Percentiles rank a stretch among this genome's conserved stretches.
phyloP scores from a whole-genome alignment of 495 filamentous ascomycete genomes.

The Hyphodiscus hymeniophilus region DNA sequence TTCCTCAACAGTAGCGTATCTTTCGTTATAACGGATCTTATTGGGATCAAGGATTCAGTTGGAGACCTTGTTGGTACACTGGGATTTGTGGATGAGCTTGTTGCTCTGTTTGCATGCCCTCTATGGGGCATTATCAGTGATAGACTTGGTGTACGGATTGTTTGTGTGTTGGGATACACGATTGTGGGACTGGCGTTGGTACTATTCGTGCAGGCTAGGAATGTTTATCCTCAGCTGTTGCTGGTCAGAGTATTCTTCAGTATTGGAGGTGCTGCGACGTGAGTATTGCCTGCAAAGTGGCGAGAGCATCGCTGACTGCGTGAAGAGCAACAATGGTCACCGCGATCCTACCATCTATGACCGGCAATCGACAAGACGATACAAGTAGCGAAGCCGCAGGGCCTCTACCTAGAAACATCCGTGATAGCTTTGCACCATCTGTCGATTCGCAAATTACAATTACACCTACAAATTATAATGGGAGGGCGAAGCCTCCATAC shows the following conservation, averaged over 20 bases:
- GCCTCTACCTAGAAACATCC: not conserved
- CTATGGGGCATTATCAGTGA: conserved; percentile 90
- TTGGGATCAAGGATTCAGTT: conserved; percentile 66
- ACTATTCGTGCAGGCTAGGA: conserved; percentile 73
- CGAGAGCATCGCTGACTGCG: not conserved
- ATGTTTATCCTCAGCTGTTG: conserved; percentile 85
- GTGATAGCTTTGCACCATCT: conserved; percentile 39
- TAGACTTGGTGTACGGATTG: conserved; percentile 74
- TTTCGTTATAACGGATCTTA: conserved; percentile 88
- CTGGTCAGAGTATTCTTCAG: conserved; percentile 83
- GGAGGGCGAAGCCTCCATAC: conserved; percentile 9
- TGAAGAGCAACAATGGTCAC: conserved; percentile 87
- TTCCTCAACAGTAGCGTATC: conserved; percentile 92
- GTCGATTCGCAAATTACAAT: conserved; percentile 56
- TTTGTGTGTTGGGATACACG: conserved; percentile 68
- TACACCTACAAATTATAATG: conserved; percentile 42
- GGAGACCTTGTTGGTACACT: conserved; percentile 89
- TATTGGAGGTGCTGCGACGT: conserved; percentile 80
- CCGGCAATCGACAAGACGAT: conserved; percentile 26
- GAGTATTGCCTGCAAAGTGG: conserved; percentile 21
- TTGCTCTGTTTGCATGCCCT: conserved; percentile 85
- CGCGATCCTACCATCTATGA: conserved; percentile 83
- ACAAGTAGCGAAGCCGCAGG: not conserved
- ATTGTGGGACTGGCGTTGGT: conserved; percentile 71
- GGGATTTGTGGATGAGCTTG: conserved; percentile 90